A percentile compares a stretch with the other conserved stretches of the same genome.
phyloP scores from a whole-genome alignment of 306 rosid genomes.

The barrel medic (Medicago truncatula) region DNA sequence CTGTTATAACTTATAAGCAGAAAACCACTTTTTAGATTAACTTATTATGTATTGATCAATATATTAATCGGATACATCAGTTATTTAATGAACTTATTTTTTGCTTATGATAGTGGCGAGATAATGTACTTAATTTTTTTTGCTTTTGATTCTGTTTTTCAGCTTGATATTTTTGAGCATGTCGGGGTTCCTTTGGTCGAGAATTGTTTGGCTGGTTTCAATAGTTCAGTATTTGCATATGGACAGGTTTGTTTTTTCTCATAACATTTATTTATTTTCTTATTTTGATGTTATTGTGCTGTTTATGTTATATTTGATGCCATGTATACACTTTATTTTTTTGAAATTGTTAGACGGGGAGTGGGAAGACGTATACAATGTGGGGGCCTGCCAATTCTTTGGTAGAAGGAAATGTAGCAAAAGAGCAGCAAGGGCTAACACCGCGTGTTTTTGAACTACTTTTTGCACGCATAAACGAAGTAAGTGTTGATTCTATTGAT shows the following conservation, averaged over 20 bases:
- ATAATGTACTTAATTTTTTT: background rate
- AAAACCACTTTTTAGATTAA: too few species aligned
- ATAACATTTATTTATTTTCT: background rate
- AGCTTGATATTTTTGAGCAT: conserved; percentile 91
- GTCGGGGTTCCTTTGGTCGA: conserved; percentile 93
- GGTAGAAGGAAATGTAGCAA: conserved; percentile 61
- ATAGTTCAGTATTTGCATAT: conserved; percentile 97
- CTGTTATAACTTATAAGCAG: too few species aligned
- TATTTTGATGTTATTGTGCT: conserved; percentile 20
- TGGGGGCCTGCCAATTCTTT: conserved; percentile 99
- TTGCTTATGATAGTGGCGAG: too few species aligned
- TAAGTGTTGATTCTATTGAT: conserved; percentile 45
- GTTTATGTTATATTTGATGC: conserved; percentile 21
- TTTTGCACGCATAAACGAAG: conserved; percentile 87
- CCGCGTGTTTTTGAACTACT: conserved; percentile 89
- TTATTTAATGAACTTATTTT: too few species aligned
- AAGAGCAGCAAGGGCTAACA: conserved; percentile 86
- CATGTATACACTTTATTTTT: background rate
- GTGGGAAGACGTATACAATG: conserved; percentile 98
- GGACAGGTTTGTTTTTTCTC: conserved; percentile 69
- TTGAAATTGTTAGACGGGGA: conserved; percentile 74
- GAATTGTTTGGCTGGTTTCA: conserved; percentile 96
- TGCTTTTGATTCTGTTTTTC: conserved; percentile 42
- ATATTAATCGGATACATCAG: too few species aligned
- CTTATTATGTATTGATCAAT: too few species aligned